phyloP scores from a whole-genome alignment of 768 basidiomycete genomes.

The Russula sp. region DNA sequence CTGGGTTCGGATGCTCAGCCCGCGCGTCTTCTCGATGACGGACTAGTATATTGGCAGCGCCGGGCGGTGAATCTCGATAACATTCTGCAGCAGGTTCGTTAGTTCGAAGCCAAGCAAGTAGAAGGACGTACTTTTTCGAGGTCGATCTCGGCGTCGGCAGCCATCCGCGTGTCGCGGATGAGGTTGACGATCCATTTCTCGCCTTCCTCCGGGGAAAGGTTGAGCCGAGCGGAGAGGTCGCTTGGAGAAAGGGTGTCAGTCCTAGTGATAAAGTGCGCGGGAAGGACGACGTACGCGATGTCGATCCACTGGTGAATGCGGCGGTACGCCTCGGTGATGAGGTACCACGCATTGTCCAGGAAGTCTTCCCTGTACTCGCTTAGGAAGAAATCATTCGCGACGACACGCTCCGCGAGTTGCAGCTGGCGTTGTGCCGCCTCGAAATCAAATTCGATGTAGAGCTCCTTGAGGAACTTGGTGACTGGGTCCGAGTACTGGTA shows the following conservation, averaged over 20 bases:
- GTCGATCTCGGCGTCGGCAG: too few species aligned
- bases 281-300: slow-evolving; percentile 52
- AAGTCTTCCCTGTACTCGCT: slow-evolving; percentile 88
- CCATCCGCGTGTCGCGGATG: too few species aligned
- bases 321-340: slow-evolving; percentile 97
- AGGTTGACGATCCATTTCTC: too few species aligned
- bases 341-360: slow-evolving; percentile 91
- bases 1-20: slow-evolving; percentile 85
- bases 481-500: too few species aligned
- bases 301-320: slow-evolving; percentile 92
- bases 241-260: slow-evolving; percentile 34
- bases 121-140: too few species aligned
- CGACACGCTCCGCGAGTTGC: slow-evolving; percentile 68
- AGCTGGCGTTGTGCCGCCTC: slow-evolving; percentile 87
- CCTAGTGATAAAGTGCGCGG: background rate
- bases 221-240: slow-evolving; percentile 88
- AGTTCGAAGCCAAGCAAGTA: too few species aligned
- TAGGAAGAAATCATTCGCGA: slow-evolving; percentile 92
- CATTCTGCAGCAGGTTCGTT: too few species aligned
- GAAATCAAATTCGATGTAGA: slow-evolving; percentile 95
- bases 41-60: slow-evolving; percentile 87
- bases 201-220: too few species aligned
- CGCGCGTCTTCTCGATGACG: slow-evolving; percentile 93
- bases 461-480: slow-evolving; percentile 86
- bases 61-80: slow-evolving; percentile 91